Evolutionary conservation across 805 yeast genomes (phyloP), one percentile per base, ranked within the genome.

Genomic region (Pichia kluyveri): DNA sequence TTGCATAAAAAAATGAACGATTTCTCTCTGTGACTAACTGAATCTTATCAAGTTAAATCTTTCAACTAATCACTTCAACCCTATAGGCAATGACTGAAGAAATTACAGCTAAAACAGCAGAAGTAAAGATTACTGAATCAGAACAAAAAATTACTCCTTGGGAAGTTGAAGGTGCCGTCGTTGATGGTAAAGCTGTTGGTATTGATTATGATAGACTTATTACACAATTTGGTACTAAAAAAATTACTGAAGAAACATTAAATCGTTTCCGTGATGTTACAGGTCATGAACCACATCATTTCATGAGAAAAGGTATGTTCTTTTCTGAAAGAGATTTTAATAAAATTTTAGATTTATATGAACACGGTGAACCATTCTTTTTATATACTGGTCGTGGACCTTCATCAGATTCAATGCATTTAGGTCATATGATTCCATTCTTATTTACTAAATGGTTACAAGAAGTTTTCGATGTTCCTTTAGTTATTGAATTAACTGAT

Each of bases 121-220:
- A 57, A 4, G 41, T 62, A 30, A 51, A 51, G 10, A 32, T 58
- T 32, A 27, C 56, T 46, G 47, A 47, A 43, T 54, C 57, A 2
- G 81, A 73, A 49, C 90, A 83, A 62, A 73, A 70, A 36, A 74
- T 85, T 51, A 93, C 99, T 1, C 99, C 99, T 43, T 93, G 99
- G 99, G 99, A 93, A 65, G 99, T 93, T 31, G 96, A 86, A 67
- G 99, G 98, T 50, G 98, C 97, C 3, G 95, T 91, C 42, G 96
- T 88, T 49, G 95, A 90, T 59, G 99, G 99, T 47, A 73, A 83
- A 58, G 79, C 85, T n/a, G 90, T 85, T 65, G 89, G 80, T 28
- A 90, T 93, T 56, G 96, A 93, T 69, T 93, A 93, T 63, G 91
- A 87, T 50, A 88, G 88, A 68, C 73, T 93, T 56, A 85, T 88